phyloP scores from a whole-genome alignment of 2,329 filamentous ascomycete genomes.

The Exserohilum turcica region DNA sequence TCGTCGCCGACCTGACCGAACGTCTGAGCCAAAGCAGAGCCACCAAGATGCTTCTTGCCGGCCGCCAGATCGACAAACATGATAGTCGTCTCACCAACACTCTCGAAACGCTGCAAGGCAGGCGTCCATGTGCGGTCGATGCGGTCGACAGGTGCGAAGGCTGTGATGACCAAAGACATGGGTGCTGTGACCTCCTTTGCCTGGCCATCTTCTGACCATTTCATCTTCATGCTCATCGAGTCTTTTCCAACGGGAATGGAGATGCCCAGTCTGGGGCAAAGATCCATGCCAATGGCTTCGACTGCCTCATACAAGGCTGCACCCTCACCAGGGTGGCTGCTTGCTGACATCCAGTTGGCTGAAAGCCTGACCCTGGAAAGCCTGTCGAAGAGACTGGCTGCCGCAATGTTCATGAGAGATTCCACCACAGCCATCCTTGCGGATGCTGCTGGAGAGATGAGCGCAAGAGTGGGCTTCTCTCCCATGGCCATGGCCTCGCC shows the following conservation, averaged over 20 bases:
- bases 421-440: constrained; percentile 96
- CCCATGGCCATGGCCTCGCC: constrained; percentile 99
- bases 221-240: constrained; percentile 98
- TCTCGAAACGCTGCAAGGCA: constrained; percentile 78
- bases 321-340: constrained; percentile 88
- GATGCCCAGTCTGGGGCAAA: constrained; percentile 88
- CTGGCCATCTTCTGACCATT: constrained; percentile 71
- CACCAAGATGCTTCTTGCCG: constrained; percentile 81
- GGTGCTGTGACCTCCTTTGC: constrained; percentile 88
- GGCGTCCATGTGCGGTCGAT: constrained; percentile 92
- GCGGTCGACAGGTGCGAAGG: constrained; percentile 83
- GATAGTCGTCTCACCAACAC: constrained; percentile 85
- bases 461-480: constrained; percentile 83
- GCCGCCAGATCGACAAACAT: constrained; percentile 89
- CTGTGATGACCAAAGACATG: constrained; percentile 87
- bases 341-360: constrained; percentile 99
- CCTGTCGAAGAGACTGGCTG: constrained; percentile 73
- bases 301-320: constrained; percentile 93
- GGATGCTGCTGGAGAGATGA: constrained; percentile 88
- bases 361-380: constrained; percentile 83
- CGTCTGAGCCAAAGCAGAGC: constrained; percentile 87
- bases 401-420: constrained; percentile 89
- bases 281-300: constrained; percentile 86
- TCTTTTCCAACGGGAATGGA: constrained; percentile 97
- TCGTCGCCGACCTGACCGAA: constrained; percentile 85